Evolutionary conservation across 1,139 yeast genomes (phyloP).

Genomic region (Diutina rugosa): DNA sequence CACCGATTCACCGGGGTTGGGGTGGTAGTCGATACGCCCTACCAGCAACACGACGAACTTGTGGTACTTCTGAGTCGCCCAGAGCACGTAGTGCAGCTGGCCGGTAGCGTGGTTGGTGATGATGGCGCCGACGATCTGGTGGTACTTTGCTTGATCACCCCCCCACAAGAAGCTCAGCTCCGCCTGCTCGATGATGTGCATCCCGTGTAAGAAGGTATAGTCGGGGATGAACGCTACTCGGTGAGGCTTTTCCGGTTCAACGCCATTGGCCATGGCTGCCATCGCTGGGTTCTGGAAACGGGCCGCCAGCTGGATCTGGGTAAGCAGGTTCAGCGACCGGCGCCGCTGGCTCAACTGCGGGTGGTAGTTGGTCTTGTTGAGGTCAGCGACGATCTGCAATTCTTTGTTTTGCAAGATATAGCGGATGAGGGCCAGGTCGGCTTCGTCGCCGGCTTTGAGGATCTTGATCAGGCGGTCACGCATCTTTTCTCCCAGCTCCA

Average conservation of each 20-base stretch:
- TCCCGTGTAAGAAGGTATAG: neutral
- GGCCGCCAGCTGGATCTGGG: conserved; percentile 11
- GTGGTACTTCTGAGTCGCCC: conserved; percentile 14
- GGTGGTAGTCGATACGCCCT: conserved; percentile 23
- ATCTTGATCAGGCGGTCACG: conserved; percentile 20
- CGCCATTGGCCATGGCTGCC: conserved; percentile 18
- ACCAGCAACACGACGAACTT: conserved; percentile 17
- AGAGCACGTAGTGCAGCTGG: conserved; percentile 22
- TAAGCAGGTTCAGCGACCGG: conserved; percentile 23
- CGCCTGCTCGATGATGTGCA: neutral
- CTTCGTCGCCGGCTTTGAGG: conserved; percentile 13
- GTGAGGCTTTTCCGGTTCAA: conserved; percentile 15
- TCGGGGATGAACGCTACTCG: conserved; percentile 20
- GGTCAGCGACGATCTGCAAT: conserved; percentile 23
- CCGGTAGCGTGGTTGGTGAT: conserved; percentile 27
- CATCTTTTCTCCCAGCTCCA: conserved; percentile 6
- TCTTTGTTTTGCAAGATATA: conserved; percentile 23
- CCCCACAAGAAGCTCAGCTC: conserved; percentile 3
- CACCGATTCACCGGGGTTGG: conserved; percentile 7
- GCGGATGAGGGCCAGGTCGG: conserved; percentile 20
- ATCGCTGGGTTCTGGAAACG: neutral
- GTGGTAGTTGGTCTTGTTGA: conserved; percentile 23
- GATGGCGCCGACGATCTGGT: conserved; percentile 24
- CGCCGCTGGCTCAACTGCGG: conserved; percentile 21
- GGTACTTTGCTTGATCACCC: conserved; percentile 6